Evolutionary conservation across 169 alveolate genomes (phyloP), one percentile per base, ranked within the genome.

Genomic region (Cryptosporidium sp.): DNA sequence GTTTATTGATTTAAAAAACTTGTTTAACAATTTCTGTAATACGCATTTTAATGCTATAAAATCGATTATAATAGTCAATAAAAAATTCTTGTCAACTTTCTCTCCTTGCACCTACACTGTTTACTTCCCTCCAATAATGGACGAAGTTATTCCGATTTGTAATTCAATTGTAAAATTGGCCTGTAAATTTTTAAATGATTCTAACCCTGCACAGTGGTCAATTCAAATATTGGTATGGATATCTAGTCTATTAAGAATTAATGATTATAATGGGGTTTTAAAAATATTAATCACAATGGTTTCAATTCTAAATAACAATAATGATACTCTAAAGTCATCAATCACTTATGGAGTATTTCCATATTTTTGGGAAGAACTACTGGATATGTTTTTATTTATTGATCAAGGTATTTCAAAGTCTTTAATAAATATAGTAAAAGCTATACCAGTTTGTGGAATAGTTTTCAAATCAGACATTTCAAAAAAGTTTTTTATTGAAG

Each of bases 101-200:
- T 73, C 55, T 73, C 51, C 58, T 31, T 23, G 35, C n/a, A 0
- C 50, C 41, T 55, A 50, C 55, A 35, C 7, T 21, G 43, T n/a
- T n/a, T 73, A 33, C 39, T 39, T 33, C 6, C 86, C 86, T 31
- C 86, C 70, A 33, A 39, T 73, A 51, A 51, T 43, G 37, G 86
- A 73, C 37, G 86, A 73, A 73, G 8, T 73, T 2, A 51, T 73
- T 18, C 86, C 71, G 14, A 73, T 73, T 26, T 73, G 86, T 31
- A 55, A 55, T 31, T 73, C 70, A 18, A 73, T 73, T n/a, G 71
- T 58, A 21, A 61, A 73, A 1, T 7, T 52, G 31, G 35, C 51
- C 2, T 73, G 71, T 18, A 37, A 18, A 26, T 55, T 33, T 55
- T 52, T 73, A 59, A 73, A 18, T 16, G 55, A 35, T 51, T 51